phyloP scores from a whole-genome alignment of 805 yeast species.

The Lipomyces chichibuensis region DNA sequence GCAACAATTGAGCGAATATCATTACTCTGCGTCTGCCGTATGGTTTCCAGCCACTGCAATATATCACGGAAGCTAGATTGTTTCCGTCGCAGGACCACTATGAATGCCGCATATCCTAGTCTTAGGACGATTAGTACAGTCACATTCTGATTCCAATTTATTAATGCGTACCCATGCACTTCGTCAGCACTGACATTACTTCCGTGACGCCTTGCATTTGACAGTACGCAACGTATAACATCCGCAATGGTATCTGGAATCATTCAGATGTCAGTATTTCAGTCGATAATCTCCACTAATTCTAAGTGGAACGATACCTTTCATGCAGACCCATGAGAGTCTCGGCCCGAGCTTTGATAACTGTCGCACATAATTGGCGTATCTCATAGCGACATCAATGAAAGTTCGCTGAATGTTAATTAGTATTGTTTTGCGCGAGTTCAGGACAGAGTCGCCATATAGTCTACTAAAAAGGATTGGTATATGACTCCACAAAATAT shows the following conservation, averaged over 20 bases:
- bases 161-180: constrained; percentile 6
- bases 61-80: constrained; percentile 15
- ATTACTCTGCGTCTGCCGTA: neutral
- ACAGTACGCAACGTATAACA: neutral
- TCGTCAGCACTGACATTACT: neutral
- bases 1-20: neutral
- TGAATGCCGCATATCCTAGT: constrained; percentile 20
- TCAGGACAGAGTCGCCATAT: constrained; percentile 20
- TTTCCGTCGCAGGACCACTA: constrained; percentile 13
- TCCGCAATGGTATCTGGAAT: constrained; percentile 3
- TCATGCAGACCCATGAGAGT: constrained; percentile 5
- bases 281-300: neutral
- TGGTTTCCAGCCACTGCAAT: constrained; percentile 13
- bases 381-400: constrained; percentile 28
- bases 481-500: constrained; percentile 4
- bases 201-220: neutral
- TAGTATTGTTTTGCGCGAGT: constrained; percentile 22
- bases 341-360: neutral
- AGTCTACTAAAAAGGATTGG: constrained; percentile 12
- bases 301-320: neutral
- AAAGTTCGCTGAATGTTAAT: constrained; percentile 23
- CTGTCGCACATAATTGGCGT: constrained; percentile 18
- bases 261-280: neutral
- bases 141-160: too few relatives aligned
- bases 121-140: neutral